These are phyloP conservation scores for Naganishia sp. DNA, from an alignment of 1,284 basidiomycete species.

Conservation along the genomic window DNA sequence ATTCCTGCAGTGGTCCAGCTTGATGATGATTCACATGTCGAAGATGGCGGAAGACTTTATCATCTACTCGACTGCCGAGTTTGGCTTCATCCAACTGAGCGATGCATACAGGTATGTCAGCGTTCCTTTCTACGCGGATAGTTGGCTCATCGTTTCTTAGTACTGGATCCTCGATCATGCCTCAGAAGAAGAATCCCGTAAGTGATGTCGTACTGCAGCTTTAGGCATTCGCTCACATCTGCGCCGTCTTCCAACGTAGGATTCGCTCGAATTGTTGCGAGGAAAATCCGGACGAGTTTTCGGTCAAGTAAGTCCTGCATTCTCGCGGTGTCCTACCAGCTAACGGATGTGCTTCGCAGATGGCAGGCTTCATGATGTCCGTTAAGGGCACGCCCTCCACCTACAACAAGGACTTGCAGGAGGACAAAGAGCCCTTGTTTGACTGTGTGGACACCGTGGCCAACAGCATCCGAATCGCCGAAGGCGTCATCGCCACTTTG, in stretches of 20 bases:
- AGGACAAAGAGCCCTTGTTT: conserved; percentile 97
- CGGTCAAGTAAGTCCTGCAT: conserved; percentile 66
- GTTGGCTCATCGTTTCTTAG: conserved; percentile 54
- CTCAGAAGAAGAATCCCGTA: conserved; percentile 94
- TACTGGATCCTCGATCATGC: conserved; percentile 99
- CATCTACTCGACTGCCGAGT: conserved; percentile 94
- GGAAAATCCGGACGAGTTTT: conserved; percentile 94
- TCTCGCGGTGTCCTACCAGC: conserved; percentile 16
- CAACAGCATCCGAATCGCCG: conserved; percentile 88
- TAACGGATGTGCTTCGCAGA: conserved; percentile 57
- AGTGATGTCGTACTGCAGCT: not conserved
- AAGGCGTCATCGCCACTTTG: conserved; percentile 89
- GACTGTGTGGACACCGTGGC: conserved; percentile 88
- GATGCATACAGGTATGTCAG: conserved; percentile 84
- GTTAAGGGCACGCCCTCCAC: conserved; percentile 96
- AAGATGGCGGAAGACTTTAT: conserved; percentile 95
- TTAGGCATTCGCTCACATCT: not conserved
- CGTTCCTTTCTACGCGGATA: not conserved
- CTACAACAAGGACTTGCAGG: conserved; percentile 98
- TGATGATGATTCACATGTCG: conserved; percentile 90
- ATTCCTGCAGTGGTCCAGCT: conserved; percentile 93
- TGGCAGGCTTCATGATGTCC: conserved; percentile 98
- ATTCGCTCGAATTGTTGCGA: conserved; percentile 89
- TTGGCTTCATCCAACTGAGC: conserved; percentile 88
- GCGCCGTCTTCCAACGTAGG: conserved; percentile 44